Base-by-base conservation (phyloP, 768 basidiomycete genomes). In the Boletus huronensis region DNA sequence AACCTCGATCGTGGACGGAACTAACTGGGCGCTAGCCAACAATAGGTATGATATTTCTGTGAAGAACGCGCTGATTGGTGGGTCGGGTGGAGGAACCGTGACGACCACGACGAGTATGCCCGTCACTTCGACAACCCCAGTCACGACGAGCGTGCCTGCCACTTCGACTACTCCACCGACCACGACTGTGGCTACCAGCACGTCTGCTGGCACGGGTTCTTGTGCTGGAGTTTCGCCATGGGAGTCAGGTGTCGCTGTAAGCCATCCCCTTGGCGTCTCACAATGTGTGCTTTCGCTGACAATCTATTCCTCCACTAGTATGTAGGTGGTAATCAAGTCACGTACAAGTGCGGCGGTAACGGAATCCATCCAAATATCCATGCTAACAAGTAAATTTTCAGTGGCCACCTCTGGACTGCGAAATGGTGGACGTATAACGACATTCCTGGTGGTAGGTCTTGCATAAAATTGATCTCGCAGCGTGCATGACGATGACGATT, bases 1-100 rank as follows among this genome's bases (percentile, higher is more conserved):
- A 10, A 26, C 13, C 6, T 26, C 3, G 26, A 25, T 17, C 23
- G 21, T 38, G 36, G 29, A 49, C 25, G 7, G 3, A 25, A 36
- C 38, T 54, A 3, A 61, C 19, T 10, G 17, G n/a, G 10, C 5
- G 10, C 7, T 50, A 76, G 85, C 74, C 21, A 87, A 88, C 62
- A 71, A 70, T 42, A 77, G 81, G 17, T 87, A 79, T 60, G 84
- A 86, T 62, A 54, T 75, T n/a, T 78, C 77, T 4, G 78, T 86
- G 50, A 87, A 88, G 64, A 74, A 77, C 53, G 77, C 80, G 28
- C 73, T 87, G 23, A 67, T 67, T 11, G 77, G 79, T 16, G 83
- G 75, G 67, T 28, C 67, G 74, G 51, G 52, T 59, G 36, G 60
- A 7, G 62, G 64, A 16, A 34, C 58, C 4, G 9, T 10, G 17